Percentiles rank a stretch among this genome's conserved stretches.
These are phyloP conservation scores for Prunus yedoensis DNA, from an alignment of 331 rosid species.

Conservation along the genomic window DNA sequence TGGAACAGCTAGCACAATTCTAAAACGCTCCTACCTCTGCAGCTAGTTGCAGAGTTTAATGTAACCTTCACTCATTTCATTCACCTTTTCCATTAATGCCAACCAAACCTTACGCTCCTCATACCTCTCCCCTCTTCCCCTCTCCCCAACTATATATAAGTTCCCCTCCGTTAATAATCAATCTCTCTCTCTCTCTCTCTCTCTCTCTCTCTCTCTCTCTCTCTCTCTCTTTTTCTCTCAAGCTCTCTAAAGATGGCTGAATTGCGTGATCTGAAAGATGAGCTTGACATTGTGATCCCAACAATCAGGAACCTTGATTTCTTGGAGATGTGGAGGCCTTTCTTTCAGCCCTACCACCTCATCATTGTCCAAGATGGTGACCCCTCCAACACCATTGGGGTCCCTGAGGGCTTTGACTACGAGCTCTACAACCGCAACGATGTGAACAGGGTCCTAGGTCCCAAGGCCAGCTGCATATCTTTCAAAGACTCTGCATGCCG, in stretches of 20 bases:
- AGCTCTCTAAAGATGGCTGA: background rate
- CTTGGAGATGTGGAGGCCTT: constrained; percentile 23
- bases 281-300: constrained; percentile 21
- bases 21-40: background rate
- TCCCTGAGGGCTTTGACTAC: constrained; percentile 23
- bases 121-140: background rate
- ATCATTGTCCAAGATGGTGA: constrained; percentile 22
- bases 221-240: background rate
- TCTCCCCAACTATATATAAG: too few species aligned
- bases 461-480: constrained; percentile 34
- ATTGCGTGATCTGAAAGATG: constrained; percentile 5
- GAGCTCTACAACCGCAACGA: constrained; percentile 19
- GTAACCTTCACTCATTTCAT: background rate
- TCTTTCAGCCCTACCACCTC: constrained; percentile 23
- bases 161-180: background rate
- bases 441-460: constrained; percentile 23
- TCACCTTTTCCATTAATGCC: constrained; percentile 2
- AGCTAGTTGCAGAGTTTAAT: background rate
- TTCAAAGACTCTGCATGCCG: constrained; percentile 34
- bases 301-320: constrained; percentile 23
- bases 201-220: too few species aligned
- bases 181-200: background rate
- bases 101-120: constrained; percentile 20
- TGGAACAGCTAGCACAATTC: background rate
- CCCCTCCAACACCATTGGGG: constrained; percentile 12